These are phyloP conservation scores for Stipa capillata DNA, from an alignment of 176 grass and related monocot genomes.

Conservation along the genomic window DNA sequence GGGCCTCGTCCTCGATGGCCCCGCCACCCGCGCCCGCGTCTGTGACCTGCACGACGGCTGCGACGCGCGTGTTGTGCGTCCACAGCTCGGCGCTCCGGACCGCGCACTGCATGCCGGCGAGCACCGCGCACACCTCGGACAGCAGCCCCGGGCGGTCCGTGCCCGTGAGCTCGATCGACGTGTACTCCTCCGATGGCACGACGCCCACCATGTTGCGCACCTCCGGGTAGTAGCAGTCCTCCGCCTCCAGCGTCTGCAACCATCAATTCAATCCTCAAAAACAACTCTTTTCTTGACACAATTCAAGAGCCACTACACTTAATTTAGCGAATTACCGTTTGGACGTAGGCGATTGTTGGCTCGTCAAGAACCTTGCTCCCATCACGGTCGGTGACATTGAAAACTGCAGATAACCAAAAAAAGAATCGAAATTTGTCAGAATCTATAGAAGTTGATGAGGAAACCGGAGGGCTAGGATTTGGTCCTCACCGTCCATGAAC, in stretches of 20 bases:
- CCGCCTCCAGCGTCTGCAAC: conserved; percentile 58
- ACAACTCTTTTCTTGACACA: not conserved
- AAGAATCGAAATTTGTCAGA: not conserved
- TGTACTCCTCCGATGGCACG: conserved; percentile 51
- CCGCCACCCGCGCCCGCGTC: conserved; percentile 19
- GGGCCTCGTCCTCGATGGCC: conserved; percentile 34
- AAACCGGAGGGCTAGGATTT: not conserved
- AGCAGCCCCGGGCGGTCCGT: conserved; percentile 70
- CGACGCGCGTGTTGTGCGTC: conserved; percentile 82
- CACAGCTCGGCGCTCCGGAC: conserved; percentile 67
- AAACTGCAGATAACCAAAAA: conserved; percentile 39
- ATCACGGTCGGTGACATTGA: conserved; percentile 69
- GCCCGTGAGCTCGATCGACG: conserved; percentile 72
- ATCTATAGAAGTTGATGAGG: not conserved
- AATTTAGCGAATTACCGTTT: conserved; percentile 33
- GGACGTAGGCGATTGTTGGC: conserved; percentile 58
- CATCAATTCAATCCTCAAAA: not conserved
- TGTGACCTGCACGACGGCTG: conserved; percentile 60
- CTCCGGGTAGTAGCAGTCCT: conserved; percentile 57
- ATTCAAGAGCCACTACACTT: not conserved
- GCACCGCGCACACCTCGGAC: conserved; percentile 80
- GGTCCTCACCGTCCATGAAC: conserved; percentile 81
- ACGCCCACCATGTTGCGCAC: conserved; percentile 50
- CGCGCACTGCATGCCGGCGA: conserved; percentile 37
- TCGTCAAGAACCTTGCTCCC: conserved; percentile 65